These are phyloP conservation scores for Catenaria anguillulae DNA, from an alignment of 371 early-diverging fungal species.

Conservation along the genomic window DNA sequence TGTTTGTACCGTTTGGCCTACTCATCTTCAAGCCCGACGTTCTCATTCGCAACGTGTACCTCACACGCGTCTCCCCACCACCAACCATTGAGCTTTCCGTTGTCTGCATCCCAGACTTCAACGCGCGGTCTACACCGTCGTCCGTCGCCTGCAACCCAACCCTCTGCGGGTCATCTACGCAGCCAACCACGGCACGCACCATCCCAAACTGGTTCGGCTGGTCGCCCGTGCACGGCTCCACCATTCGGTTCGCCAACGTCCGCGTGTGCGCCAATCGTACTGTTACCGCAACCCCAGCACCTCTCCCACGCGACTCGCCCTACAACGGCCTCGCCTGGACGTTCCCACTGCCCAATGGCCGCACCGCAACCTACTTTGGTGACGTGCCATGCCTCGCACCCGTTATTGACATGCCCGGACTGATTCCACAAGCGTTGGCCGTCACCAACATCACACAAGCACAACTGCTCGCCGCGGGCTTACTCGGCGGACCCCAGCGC, in stretches of 20 bases:
- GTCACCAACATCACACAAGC: too few species aligned
- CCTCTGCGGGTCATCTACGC: neutral
- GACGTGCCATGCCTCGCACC: neutral
- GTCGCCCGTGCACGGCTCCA: neutral
- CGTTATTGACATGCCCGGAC: neutral
- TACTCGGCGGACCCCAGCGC: neutral
- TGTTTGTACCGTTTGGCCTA: neutral
- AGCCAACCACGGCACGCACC: neutral
- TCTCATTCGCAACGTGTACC: neutral
- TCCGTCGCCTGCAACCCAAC: neutral
- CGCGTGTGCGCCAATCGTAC: neutral
- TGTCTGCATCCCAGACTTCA: neutral
- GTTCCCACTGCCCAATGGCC: neutral
- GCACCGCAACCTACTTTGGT: neutral
- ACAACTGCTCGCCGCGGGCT: too few species aligned
- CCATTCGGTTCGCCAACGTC: neutral
- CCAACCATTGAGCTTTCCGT: neutral
- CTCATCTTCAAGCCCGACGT: neutral
- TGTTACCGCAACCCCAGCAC: too few species aligned
- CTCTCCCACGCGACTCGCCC: too few species aligned
- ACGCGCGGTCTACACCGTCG: neutral
- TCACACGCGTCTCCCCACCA: neutral
- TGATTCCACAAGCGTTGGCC: too few species aligned
- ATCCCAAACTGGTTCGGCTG: neutral
- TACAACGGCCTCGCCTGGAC: neutral